These are phyloP conservation scores for Vaccinium darrowii DNA, from an alignment of 148 eudicot genomes.

Conservation along the genomic window DNA sequence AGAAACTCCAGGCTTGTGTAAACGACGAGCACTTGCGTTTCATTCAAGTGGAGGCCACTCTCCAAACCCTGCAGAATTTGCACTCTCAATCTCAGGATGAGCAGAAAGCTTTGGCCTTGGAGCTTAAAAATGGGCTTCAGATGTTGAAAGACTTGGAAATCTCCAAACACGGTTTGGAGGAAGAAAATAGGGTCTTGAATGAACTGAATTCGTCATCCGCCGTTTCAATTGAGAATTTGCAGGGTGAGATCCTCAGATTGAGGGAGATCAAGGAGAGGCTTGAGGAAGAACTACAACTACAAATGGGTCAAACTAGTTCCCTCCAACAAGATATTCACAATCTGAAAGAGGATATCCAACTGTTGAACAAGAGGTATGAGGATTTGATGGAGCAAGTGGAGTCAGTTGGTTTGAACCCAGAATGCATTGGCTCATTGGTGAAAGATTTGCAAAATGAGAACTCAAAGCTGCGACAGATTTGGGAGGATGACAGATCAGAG, in stretches of 20 bases:
- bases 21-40: conserved; percentile 59
- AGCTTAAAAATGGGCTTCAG: conserved; percentile 70
- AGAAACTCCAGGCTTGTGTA: conserved; percentile 49
- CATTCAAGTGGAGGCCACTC: conserved; percentile 65
- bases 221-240: conserved; percentile 46
- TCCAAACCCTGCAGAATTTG: conserved; percentile 51
- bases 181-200: conserved; percentile 57
- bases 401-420: conserved; percentile 61
- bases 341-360: conserved; percentile 66
- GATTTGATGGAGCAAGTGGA: conserved; percentile 56
- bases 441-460: conserved; percentile 67
- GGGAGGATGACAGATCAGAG: conserved; percentile 45
- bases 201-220: conserved; percentile 45
- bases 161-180: conserved; percentile 59
- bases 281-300: conserved; percentile 66
- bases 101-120: conserved; percentile 67
- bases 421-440: conserved; percentile 46
- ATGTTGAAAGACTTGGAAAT: conserved; percentile 63
- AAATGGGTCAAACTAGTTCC: conserved; percentile 45
- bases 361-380: conserved; percentile 52
- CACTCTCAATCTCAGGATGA: conserved; percentile 76
- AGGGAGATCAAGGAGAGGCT: conserved; percentile 71
- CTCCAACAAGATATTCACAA: conserved; percentile 56
- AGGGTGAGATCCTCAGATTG: conserved; percentile 49
- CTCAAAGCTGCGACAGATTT: conserved; percentile 52